These are phyloP conservation scores for Schizochytrium sp. DNA, from an alignment of 108 stramenopile species.

Conservation along the genomic window DNA sequence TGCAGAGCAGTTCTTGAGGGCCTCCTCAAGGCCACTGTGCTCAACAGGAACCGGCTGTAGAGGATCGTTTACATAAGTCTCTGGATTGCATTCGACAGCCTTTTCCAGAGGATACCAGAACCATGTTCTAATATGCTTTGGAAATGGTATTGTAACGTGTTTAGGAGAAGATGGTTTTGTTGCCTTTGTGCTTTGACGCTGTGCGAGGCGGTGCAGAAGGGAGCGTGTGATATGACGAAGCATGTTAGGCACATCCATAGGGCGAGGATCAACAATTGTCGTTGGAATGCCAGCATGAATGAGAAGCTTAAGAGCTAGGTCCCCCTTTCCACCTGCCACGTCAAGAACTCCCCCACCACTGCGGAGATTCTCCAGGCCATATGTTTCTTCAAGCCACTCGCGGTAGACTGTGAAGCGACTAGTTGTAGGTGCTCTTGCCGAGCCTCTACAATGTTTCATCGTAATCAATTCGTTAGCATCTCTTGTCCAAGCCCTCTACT, in stretches of 20 bases:
- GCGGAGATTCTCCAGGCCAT: background rate
- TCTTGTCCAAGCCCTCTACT: background rate
- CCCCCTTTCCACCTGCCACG: slow-evolving; percentile 87
- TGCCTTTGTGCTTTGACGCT: background rate
- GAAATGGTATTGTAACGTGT: background rate
- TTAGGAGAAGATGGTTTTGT: background rate
- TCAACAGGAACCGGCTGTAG: slow-evolving; percentile 60
- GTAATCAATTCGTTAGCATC: background rate
- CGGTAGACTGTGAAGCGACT: slow-evolving; percentile 31
- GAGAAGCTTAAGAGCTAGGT: slow-evolving; percentile 80
- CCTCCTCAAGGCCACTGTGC: slow-evolving; percentile 63
- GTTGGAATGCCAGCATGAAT: slow-evolving; percentile 78
- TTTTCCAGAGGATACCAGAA: slow-evolving; percentile 47
- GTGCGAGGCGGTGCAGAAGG: background rate
- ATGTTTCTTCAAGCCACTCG: slow-evolving; percentile 62
- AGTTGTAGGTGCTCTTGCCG: background rate
- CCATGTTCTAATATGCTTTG: slow-evolving; percentile 10
- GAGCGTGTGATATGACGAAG: background rate
- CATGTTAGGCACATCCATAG: slow-evolving; percentile 55
- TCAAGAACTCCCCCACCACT: slow-evolving; percentile 74
- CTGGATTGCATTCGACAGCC: slow-evolving; percentile 52
- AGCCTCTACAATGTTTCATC: background rate
- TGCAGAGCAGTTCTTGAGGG: slow-evolving; percentile 15
- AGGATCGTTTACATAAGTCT: slow-evolving; percentile 66
- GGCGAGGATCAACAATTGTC: slow-evolving; percentile 82